Conservation (phyloP, 2,329 filamentous ascomycete genomes). For the Chrysosporium keratinophilum region DNA sequence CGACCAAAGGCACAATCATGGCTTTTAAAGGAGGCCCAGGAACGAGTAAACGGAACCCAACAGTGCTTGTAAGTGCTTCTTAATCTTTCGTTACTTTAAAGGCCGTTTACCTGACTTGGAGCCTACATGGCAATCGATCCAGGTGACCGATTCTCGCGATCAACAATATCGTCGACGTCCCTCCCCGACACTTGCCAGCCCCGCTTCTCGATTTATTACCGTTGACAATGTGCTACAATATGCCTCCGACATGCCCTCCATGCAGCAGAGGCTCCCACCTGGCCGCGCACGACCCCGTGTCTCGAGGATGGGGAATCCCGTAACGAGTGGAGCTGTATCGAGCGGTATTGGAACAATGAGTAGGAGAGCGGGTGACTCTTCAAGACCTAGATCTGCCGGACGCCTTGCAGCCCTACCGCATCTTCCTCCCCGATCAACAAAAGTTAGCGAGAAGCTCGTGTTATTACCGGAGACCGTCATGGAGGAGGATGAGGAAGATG, state of each 20-base stretch:
- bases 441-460: conserved; percentile 94
- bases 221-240: conserved; percentile 95
- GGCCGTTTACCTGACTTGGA: not conserved
- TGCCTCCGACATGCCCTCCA: conserved; percentile 87
- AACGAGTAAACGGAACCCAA: conserved; percentile 33
- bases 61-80: conserved; percentile 32
- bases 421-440: conserved; percentile 77
- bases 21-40: conserved; percentile 13
- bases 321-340: not conserved
- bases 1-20: conserved; percentile 2
- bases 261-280: conserved; percentile 65
- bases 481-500: conserved; percentile 19
- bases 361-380: conserved; percentile 3
- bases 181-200: conserved; percentile 18
- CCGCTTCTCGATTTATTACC: conserved; percentile 61
- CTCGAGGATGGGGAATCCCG: conserved; percentile 20
- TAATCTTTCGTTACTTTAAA: not conserved
- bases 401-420: conserved; percentile 46
- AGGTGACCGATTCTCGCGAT: conserved; percentile 39
- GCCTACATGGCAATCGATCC: not conserved
- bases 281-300: conserved; percentile 37
- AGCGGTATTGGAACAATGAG: conserved; percentile 5
- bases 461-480: conserved; percentile 70
- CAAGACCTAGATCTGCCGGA: conserved; percentile 30
- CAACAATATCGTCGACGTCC: conserved; percentile 23